These are phyloP conservation scores for Bromus sterilis DNA, from an alignment of 176 grass and related monocot species.

Conservation along the genomic window DNA sequence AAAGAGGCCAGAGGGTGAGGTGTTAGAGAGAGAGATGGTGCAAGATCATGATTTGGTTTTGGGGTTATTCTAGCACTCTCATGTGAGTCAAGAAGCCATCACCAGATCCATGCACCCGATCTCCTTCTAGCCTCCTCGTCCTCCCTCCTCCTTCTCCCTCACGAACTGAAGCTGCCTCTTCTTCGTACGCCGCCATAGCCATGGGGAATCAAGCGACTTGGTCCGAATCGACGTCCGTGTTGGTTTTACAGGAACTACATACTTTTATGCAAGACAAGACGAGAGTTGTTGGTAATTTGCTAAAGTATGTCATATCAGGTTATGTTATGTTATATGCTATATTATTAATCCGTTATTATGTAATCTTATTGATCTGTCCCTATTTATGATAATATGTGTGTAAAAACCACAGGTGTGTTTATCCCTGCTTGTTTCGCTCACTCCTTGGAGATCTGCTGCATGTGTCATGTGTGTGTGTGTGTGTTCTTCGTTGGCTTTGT, in stretches of 20 bases:
- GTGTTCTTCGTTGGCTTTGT: not conserved
- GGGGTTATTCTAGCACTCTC: slow-evolving; percentile 14
- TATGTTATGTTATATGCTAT: slow-evolving; percentile 30
- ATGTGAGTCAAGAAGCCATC: slow-evolving; percentile 39
- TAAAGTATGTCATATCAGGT: slow-evolving; percentile 35
- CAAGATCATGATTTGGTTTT: slow-evolving; percentile 29
- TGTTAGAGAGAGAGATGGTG: slow-evolving; percentile 11
- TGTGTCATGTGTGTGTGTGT: too few species aligned
- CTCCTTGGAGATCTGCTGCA: slow-evolving; percentile 1
- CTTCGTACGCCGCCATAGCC: slow-evolving; percentile 25
- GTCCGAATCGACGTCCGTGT: slow-evolving; percentile 48
- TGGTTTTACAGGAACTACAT: slow-evolving; percentile 17
- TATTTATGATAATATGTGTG: not conserved
- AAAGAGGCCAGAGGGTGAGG: not conserved
- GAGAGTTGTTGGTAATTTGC: slow-evolving; percentile 3
- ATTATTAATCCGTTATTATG: slow-evolving; percentile 11
- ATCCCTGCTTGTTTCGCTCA: not conserved
- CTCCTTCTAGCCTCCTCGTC: not conserved
- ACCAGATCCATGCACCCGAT: slow-evolving; percentile 32
- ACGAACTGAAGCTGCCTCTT: not conserved
- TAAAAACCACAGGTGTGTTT: not conserved
- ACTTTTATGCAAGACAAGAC: slow-evolving; percentile 14
- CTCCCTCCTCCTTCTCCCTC: not conserved
- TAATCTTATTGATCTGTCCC: not conserved
- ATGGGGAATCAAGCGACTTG: slow-evolving; percentile 69